phyloP scores from a whole-genome alignment of 2,329 filamentous ascomycete genomes.

The Penicillium paneum region DNA sequence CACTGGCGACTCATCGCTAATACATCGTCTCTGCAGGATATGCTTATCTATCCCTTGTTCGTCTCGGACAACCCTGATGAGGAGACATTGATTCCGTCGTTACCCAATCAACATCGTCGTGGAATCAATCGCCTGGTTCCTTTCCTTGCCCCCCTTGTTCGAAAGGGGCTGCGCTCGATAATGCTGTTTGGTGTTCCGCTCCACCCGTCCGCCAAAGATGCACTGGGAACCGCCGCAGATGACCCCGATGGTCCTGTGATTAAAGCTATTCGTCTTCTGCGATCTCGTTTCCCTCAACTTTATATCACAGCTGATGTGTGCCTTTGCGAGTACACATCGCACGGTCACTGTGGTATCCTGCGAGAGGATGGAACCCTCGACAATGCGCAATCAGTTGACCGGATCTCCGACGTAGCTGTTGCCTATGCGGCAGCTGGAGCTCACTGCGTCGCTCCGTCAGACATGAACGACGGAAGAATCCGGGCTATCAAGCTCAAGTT shows the following conservation, averaged over 20 bases:
- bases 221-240: slow-evolving; percentile 85
- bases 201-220: slow-evolving; percentile 76
- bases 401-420: slow-evolving; percentile 95
- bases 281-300: slow-evolving; percentile 79
- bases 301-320: slow-evolving; percentile 94
- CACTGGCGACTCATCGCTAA: neutral
- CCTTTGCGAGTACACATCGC: slow-evolving; percentile 96
- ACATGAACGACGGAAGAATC: slow-evolving; percentile 98
- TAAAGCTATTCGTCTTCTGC: slow-evolving; percentile 75
- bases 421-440: slow-evolving; percentile 94
- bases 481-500: slow-evolving; percentile 97
- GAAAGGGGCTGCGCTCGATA: slow-evolving; percentile 85
- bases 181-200: slow-evolving; percentile 95
- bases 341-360: slow-evolving; percentile 95
- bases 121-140: slow-evolving; percentile 82
- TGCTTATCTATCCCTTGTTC: slow-evolving; percentile 98
- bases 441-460: slow-evolving; percentile 93
- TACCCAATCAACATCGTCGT: slow-evolving; percentile 85
- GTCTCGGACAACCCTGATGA: slow-evolving; percentile 92
- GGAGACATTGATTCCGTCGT: slow-evolving; percentile 81
- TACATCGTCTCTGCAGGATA: slow-evolving; percentile 59
- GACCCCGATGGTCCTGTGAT: slow-evolving; percentile 93
- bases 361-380: slow-evolving; percentile 89
- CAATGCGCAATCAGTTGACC: slow-evolving; percentile 88
- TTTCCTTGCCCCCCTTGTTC: slow-evolving; percentile 80